A percentile compares a stretch with the other conserved stretches of the same genome.
Evolutionary conservation across 495 filamentous ascomycete species (phyloP).

Genomic region (Talaromyces stipitatus): DNA sequence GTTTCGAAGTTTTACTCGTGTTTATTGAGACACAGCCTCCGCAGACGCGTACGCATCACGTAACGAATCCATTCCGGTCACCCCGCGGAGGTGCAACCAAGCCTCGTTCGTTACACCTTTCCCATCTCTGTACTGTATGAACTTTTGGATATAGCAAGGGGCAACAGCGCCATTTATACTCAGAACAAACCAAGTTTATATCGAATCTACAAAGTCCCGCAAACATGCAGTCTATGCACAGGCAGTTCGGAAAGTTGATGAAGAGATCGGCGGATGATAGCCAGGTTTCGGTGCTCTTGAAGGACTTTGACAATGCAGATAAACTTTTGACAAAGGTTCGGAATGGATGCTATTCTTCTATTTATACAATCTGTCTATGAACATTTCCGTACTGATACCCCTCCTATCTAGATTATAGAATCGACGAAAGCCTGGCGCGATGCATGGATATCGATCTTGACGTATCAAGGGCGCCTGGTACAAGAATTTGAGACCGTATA

Average conservation of each 20-base stretch:
- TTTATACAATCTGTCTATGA: neutral
- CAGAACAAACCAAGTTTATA: neutral
- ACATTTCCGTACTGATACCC: neutral
- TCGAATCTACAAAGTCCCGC: neutral
- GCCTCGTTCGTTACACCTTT: neutral
- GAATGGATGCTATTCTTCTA: neutral
- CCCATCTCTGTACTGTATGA: neutral
- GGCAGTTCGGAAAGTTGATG: conserved; percentile 66
- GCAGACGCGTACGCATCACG: neutral
- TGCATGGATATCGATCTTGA: conserved; percentile 70
- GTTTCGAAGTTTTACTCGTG: neutral
- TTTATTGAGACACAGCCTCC: neutral
- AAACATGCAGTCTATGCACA: conserved; percentile 74
- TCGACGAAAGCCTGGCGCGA: conserved; percentile 78
- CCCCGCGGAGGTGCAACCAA: neutral
- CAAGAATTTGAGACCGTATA: conserved; percentile 74
- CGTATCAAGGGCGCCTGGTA: conserved; percentile 59
- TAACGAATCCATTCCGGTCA: neutral
- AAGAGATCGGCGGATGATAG: conserved; percentile 68
- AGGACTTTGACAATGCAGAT: conserved; percentile 81
- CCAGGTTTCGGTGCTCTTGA: conserved; percentile 66
- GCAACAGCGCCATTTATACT: neutral
- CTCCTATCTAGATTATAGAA: conserved; percentile 60
- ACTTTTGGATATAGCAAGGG: neutral
- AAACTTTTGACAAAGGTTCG: conserved; percentile 64